Evolutionary conservation across 805 yeast genomes (phyloP).

Genomic region (Monosporozyma servazzii): DNA sequence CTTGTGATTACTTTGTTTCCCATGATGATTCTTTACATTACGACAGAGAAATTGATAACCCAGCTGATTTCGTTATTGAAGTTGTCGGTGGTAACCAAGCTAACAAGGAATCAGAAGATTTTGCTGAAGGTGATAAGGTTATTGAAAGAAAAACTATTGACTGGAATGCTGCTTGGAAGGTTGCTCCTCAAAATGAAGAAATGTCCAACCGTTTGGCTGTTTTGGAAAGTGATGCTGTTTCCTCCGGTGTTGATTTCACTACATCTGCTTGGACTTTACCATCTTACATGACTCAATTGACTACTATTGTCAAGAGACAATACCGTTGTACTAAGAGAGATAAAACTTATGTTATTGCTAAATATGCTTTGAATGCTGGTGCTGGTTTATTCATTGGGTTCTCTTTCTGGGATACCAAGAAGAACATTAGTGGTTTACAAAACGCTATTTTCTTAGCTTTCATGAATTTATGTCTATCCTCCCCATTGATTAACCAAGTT

Average conservation of each 20-base stretch:
- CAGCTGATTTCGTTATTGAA: slow-evolving; percentile 68
- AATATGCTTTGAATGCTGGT: slow-evolving; percentile 41
- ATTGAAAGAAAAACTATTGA: slow-evolving; percentile 1
- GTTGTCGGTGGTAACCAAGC: slow-evolving; percentile 60
- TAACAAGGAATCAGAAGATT: slow-evolving; percentile 31
- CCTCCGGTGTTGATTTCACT: slow-evolving; percentile 14
- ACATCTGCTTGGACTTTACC: slow-evolving; percentile 19
- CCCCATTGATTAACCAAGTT: slow-evolving; percentile 55
- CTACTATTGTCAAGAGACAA: slow-evolving; percentile 36
- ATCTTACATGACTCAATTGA: slow-evolving; percentile 40
- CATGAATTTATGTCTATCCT: slow-evolving; percentile 48
- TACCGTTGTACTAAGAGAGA: slow-evolving; percentile 46
- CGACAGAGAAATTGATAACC: slow-evolving; percentile 41
- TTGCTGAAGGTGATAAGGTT: slow-evolving; percentile 1
- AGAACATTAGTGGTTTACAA: slow-evolving; percentile 46
- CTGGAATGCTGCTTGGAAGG: slow-evolving; percentile 20
- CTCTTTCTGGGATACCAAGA: slow-evolving; percentile 53
- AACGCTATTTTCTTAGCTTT: slow-evolving; percentile 55
- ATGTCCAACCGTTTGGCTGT: slow-evolving; percentile 4
- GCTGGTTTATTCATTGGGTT: slow-evolving; percentile 68
- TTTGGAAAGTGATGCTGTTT: slow-evolving; percentile 15
- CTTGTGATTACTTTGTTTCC: slow-evolving; percentile 42
- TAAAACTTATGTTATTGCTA: slow-evolving; percentile 53
- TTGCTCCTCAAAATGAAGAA: slow-evolving; percentile 9
- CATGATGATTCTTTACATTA: slow-evolving; percentile 54